phyloP scores from a whole-genome alignment of 1,139 yeast species.

The Scheffersomyces lignicola region DNA sequence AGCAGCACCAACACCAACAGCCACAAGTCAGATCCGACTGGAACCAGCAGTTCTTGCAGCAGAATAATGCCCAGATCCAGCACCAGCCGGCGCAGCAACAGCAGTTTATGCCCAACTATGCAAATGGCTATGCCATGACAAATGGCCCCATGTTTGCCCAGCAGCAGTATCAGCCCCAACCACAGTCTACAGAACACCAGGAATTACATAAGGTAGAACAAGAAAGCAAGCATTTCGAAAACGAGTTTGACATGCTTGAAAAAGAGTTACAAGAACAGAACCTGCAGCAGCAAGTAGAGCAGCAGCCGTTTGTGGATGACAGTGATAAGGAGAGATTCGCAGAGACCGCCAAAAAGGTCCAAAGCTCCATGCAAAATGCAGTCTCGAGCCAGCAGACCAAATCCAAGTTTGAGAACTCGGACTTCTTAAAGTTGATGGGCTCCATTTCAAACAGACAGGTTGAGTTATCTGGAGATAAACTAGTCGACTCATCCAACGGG shows the following conservation, averaged over 20 bases:
- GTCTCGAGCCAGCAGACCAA: slow-evolving; percentile 19
- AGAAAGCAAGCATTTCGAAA: slow-evolving; percentile 29
- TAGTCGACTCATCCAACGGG: slow-evolving; percentile 30
- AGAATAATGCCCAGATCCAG: slow-evolving; percentile 12
- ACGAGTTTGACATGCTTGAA: slow-evolving; percentile 39
- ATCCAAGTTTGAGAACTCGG: slow-evolving; percentile 37
- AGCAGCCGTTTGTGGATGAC: slow-evolving; percentile 9
- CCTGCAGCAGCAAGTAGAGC: slow-evolving; percentile 9
- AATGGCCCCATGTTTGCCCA: slow-evolving; percentile 11
- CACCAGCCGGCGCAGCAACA: slow-evolving; percentile 11
- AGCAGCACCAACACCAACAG: slow-evolving; percentile 10
- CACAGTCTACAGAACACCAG: slow-evolving; percentile 26
- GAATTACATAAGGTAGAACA: slow-evolving; percentile 30
- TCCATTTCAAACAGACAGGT: slow-evolving; percentile 38
- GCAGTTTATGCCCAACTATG: slow-evolving; percentile 11
- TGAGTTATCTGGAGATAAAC: slow-evolving; percentile 42
- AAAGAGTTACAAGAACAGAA: slow-evolving; percentile 24
- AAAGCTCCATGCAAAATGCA: slow-evolving; percentile 29
- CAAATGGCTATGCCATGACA: slow-evolving; percentile 10
- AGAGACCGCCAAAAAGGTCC: slow-evolving; percentile 39
- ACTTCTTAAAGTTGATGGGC: slow-evolving; percentile 43
- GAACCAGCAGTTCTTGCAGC: slow-evolving; percentile 30
- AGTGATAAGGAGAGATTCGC: slow-evolving; percentile 43
- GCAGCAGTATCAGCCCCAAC: slow-evolving; percentile 10
- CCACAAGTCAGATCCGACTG: slow-evolving; percentile 19